Base-by-base conservation (phyloP, 2,329 filamentous ascomycete species). In the Fusarium decemcellulare region DNA sequence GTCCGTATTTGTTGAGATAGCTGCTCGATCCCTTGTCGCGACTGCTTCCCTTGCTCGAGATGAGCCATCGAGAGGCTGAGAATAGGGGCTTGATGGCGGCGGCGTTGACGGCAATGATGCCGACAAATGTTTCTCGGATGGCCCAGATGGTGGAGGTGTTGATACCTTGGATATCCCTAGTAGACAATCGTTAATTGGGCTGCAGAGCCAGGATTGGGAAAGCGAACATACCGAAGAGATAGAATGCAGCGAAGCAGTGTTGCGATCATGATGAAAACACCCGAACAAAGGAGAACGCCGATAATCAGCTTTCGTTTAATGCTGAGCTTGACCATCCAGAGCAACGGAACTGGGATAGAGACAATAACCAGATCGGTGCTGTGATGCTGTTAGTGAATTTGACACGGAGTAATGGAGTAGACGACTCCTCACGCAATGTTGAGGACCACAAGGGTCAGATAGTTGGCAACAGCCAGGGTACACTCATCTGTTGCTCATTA, bases 81-180 rank as follows among this genome's bases (percentile, higher is more conserved):
- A 83, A 81, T 14, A 82, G 71, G 3, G 81, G 80, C 34, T 81
- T 82, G 61, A 83, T 82, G 18, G 76, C 76, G 2, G 81, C 79
- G n/a, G 78, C 75, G 59, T 82, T 83, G 52, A 82, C 79, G 47
- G 80, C 80, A 37, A 84, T 77, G 51, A 83, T 81, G n/a, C 76
- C 81, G 34, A 83, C 78, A 43, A 84, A 83, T 4, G 80, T 82
- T 70, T 84, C 82, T 46, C 82, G 77, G 15, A 82, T 81, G 12
- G 79, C 80, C 82, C 81, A 83, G 18, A 82, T 81, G 1, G 80
- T 81, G 27, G 77, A 78, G 3, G 76, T 66, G 60, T 82, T 81
- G 71, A 82, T 80, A 15, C 75, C 76, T 16, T 79, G 48, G 39
- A 81, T 78, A 29, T 78, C 72, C 29, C 74, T 71, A 16, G 8